phyloP scores from a whole-genome alignment of 176 grass and related monocot genomes.

The Themeda triandra region DNA sequence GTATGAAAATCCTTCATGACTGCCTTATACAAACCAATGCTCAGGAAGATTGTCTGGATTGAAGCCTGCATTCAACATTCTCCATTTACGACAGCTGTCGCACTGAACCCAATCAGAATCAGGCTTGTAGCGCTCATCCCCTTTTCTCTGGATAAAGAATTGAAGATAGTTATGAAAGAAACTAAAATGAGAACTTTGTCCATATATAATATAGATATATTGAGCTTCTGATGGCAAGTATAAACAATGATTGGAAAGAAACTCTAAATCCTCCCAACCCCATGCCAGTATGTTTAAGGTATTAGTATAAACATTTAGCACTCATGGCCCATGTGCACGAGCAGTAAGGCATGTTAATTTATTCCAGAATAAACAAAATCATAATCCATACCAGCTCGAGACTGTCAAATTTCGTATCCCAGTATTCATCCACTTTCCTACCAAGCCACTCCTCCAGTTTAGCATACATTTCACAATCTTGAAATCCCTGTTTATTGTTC shows the following conservation, averaged over 20 bases:
- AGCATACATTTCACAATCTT: constrained; percentile 85
- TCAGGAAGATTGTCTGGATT: constrained; percentile 42
- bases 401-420: constrained; percentile 63
- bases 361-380: not conserved
- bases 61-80: constrained; percentile 55
- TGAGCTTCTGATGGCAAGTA: not conserved
- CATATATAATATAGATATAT: not conserved
- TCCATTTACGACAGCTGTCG: constrained; percentile 79
- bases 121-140: constrained; percentile 38
- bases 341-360: not conserved
- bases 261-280: not conserved
- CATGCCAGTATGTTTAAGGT: not conserved
- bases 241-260: constrained; percentile 1
- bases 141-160: constrained; percentile 49
- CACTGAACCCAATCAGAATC: constrained; percentile 94
- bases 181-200: not conserved
- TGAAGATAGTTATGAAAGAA: not conserved
- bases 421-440: constrained; percentile 63
- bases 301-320: not conserved
- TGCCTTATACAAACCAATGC: constrained; percentile 57
- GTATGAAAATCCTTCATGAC: constrained; percentile 2
- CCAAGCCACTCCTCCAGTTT: constrained; percentile 79
- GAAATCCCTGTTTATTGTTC: constrained; percentile 90
- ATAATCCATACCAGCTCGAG: constrained; percentile 60
- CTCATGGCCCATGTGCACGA: constrained; percentile 5